Percentiles rank a stretch among this genome's conserved stretches.
phyloP scores from a whole-genome alignment of 2,329 filamentous ascomycete genomes.

The Hymenoscyphus scutula region DNA sequence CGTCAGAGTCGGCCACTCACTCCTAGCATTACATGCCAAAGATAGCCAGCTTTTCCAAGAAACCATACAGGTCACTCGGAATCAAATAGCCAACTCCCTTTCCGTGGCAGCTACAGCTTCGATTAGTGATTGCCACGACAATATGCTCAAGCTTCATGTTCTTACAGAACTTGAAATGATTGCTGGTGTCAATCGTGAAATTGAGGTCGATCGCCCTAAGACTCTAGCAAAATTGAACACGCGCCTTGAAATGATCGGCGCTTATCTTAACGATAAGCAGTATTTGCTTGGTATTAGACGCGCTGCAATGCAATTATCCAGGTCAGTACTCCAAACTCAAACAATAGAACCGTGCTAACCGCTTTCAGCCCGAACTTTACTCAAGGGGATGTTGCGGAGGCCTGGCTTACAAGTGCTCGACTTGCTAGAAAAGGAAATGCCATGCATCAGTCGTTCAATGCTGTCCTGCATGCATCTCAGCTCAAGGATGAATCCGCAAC shows the following conservation, averaged over 20 bases:
- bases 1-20: conserved; percentile 69
- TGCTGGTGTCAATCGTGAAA: conserved; percentile 46
- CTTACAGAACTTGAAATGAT: conserved; percentile 85
- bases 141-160: conserved; percentile 82
- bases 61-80: conserved; percentile 63
- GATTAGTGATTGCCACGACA: conserved; percentile 77
- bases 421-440: conserved; percentile 83
- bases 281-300: conserved; percentile 84
- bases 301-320: conserved; percentile 78
- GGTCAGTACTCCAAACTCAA: conserved; percentile 44
- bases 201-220: conserved; percentile 35
- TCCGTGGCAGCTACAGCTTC: conserved; percentile 76
- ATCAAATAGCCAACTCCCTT: conserved; percentile 69
- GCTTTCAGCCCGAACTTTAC: conserved; percentile 50
- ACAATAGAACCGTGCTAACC: conserved; percentile 32
- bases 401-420: conserved; percentile 83
- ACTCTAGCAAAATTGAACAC: conserved; percentile 61
- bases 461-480: conserved; percentile 82
- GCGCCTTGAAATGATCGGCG: conserved; percentile 84
- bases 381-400: conserved; percentile 71
- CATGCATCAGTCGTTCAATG: conserved; percentile 86
- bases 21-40: conserved; percentile 57
- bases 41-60: conserved; percentile 51
- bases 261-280: conserved; percentile 89
- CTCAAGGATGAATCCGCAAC: conserved; percentile 84